Conservation (phyloP, 495 filamentous ascomycete genomes). For the Xylaria grammica region DNA sequence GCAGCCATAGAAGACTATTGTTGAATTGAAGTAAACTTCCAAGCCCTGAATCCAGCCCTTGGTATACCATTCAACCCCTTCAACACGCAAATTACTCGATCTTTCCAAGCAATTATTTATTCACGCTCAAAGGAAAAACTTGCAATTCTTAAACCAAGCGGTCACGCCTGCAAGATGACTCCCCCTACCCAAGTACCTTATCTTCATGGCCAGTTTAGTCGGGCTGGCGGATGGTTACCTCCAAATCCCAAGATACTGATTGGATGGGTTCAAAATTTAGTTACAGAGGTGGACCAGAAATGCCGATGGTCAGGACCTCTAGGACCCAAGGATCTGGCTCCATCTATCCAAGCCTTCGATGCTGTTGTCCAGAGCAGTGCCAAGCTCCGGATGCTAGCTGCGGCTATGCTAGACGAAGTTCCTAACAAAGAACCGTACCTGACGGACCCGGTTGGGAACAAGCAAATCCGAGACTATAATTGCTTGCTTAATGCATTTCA, state of each 20-base stretch:
- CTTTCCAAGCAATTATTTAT: conserved; percentile 7
- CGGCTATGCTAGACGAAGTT: conserved; percentile 62
- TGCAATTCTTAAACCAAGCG: conserved; percentile 1
- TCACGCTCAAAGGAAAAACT: conserved; percentile 11
- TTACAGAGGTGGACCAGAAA: conserved; percentile 6
- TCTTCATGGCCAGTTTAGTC: conserved; percentile 10
- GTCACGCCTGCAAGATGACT: conserved; percentile 7
- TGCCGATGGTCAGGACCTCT: conserved; percentile 6
- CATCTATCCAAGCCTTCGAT: conserved; percentile 26
- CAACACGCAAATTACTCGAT: conserved; percentile 9
- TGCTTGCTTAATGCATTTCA: conserved; percentile 61
- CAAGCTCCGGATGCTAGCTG: conserved; percentile 36
- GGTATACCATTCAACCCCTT: conserved; percentile 11
- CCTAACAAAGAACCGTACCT: conserved; percentile 53
- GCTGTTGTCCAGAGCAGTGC: conserved; percentile 35
- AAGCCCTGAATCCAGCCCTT: too few species aligned
- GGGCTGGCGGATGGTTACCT: conserved; percentile 14
- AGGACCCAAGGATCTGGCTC: neutral
- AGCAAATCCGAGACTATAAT: conserved; percentile 43
- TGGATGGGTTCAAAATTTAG: conserved; percentile 4
- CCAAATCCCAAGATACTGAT: conserved; percentile 12
- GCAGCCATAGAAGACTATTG: too few species aligned
- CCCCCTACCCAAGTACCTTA: conserved; percentile 11
- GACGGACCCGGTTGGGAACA: conserved; percentile 49
- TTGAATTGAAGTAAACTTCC: too few species aligned